Evolutionary conservation across 2,329 filamentous ascomycete genomes (phyloP).

Genomic region (Orbilia oligospora): DNA sequence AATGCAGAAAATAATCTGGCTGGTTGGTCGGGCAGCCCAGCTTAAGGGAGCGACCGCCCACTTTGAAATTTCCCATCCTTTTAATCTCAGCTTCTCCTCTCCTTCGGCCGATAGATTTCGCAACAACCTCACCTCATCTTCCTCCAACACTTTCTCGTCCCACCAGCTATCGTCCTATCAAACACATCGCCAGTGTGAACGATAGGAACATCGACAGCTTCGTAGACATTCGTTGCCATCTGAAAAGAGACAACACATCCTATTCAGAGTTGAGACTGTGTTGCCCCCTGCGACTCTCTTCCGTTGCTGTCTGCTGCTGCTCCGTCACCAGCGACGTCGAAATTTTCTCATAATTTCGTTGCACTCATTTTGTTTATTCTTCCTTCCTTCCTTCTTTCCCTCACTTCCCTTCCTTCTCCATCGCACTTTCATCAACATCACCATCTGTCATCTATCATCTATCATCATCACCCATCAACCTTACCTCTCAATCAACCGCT

Average conservation of each 20-base stretch:
- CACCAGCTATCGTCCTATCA: constrained; percentile 36
- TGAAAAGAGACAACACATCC: background rate
- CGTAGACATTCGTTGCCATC: background rate
- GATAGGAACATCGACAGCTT: constrained; percentile 15
- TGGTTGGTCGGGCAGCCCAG: constrained; percentile 40
- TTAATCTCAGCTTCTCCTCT: constrained; percentile 29
- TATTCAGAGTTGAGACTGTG: background rate
- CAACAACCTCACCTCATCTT: constrained; percentile 59
- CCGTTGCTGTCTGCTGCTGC: constrained; percentile 10
- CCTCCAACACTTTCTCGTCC: constrained; percentile 48
- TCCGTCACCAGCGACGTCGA: constrained; percentile 22
- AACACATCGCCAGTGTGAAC: constrained; percentile 6
- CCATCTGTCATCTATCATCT: too few relatives aligned
- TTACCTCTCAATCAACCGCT: background rate
- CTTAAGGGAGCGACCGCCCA: constrained; percentile 59
- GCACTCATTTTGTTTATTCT: constrained; percentile 18
- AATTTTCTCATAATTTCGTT: constrained; percentile 34
- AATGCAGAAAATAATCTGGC: constrained; percentile 49
- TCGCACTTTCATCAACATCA: constrained; percentile 26
- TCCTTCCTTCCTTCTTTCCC: background rate
- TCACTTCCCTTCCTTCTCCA: background rate
- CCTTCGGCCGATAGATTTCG: constrained; percentile 62
- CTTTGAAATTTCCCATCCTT: constrained; percentile 47
- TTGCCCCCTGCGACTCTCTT: constrained; percentile 5
- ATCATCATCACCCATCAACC: background rate